phyloP scores from a whole-genome alignment of 2,329 filamentous ascomycete genomes.

The Calonectria honghensis region DNA sequence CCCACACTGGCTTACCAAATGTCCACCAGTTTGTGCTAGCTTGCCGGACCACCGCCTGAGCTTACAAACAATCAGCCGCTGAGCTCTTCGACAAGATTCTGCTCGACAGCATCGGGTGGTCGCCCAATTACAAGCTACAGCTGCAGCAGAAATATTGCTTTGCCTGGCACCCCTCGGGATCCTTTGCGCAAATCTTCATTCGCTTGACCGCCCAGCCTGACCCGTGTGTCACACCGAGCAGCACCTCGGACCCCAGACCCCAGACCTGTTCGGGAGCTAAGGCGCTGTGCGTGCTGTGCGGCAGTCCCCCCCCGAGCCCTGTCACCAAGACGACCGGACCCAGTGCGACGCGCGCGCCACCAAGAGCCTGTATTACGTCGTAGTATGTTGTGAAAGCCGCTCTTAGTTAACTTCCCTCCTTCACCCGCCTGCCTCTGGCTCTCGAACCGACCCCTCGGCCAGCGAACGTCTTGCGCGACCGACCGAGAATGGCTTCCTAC shows the following conservation, averaged over 20 bases:
- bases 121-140: constrained; percentile 38
- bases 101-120: constrained; percentile 28
- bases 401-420: constrained; percentile 1
- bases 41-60: constrained; percentile 22
- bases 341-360: constrained; percentile 36
- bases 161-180: neutral
- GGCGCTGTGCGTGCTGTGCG: constrained; percentile 11
- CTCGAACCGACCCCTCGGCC: constrained; percentile 29
- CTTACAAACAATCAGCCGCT: constrained; percentile 34
- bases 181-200: neutral
- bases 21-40: constrained; percentile 38
- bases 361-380: constrained; percentile 32
- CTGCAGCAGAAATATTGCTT: constrained; percentile 8
- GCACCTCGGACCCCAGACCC: neutral
- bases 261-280: constrained; percentile 20
- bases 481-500: constrained; percentile 57
- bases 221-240: constrained; percentile 22
- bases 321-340: constrained; percentile 27
- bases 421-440: constrained; percentile 12
- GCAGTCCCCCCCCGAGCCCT: neutral
- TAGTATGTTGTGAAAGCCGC: constrained; percentile 36
- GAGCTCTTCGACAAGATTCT: constrained; percentile 37
- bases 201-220: constrained; percentile 2
- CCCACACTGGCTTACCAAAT: constrained; percentile 27
- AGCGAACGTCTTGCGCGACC: constrained; percentile 49